Percentiles rank a stretch among this genome's conserved stretches.
Evolutionary conservation across 108 stramenopile genomes (phyloP).

Genomic region (Discostella stelligeroides): DNA sequence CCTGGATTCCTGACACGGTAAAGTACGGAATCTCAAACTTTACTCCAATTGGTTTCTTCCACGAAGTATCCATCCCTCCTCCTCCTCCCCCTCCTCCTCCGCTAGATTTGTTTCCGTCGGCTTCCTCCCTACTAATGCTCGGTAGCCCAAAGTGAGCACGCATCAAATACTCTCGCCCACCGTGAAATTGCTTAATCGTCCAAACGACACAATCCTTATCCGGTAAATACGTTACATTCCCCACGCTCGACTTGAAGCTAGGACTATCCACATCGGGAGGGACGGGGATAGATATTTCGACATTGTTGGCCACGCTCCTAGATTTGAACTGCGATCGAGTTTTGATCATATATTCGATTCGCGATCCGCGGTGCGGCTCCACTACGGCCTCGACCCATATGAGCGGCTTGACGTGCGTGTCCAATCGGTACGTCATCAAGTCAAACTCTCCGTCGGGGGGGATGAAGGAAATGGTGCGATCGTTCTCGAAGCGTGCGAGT

Average conservation of each 20-base stretch:
- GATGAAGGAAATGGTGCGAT: slow-evolving; percentile 98
- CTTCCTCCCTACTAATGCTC: slow-evolving; percentile 88
- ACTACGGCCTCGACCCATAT: slow-evolving; percentile 99
- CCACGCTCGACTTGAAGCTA: slow-evolving; percentile 95
- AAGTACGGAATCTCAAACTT: slow-evolving; percentile 99
- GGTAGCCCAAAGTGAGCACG: slow-evolving; percentile 99
- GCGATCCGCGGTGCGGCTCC: slow-evolving; percentile 93
- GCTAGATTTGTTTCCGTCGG: slow-evolving; percentile 47
- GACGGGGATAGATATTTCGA: slow-evolving; percentile 99
- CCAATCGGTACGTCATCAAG: slow-evolving; percentile 98
- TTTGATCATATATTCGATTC: slow-evolving; percentile 99
- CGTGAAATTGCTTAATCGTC: slow-evolving; percentile 98
- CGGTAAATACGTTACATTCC: slow-evolving; percentile 97
- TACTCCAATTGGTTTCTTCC: slow-evolving; percentile 94
- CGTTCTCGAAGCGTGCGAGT: slow-evolving; percentile 98
- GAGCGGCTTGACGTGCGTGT: slow-evolving; percentile 98
- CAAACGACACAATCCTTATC: slow-evolving; percentile 97
- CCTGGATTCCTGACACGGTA: slow-evolving; percentile 98
- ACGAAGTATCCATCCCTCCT: slow-evolving; percentile 61
- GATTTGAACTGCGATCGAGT: slow-evolving; percentile 99
- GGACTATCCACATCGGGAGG: slow-evolving; percentile 99
- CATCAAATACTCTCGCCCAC: slow-evolving; percentile 96
- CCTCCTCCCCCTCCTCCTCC: slow-evolving; percentile 52
- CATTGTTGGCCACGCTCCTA: slow-evolving; percentile 97
- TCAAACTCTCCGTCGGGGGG: slow-evolving; percentile 99